Base-by-base conservation (phyloP, 192 early-diverging fungal genomes). In the Coemansia sp. region DNA sequence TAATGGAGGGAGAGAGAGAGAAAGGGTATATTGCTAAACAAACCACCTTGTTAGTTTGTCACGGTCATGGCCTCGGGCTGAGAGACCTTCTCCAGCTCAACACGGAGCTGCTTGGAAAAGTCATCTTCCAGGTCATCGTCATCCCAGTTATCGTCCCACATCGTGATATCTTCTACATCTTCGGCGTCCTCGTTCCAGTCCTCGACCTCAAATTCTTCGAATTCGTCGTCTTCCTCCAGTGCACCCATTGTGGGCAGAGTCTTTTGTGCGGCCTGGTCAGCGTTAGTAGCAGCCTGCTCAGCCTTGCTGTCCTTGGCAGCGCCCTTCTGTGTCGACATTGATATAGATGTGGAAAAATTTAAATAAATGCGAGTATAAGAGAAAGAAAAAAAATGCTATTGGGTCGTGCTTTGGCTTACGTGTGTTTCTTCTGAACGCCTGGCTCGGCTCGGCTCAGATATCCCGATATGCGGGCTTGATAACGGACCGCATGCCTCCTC, bases 151-250 rank as follows among this genome's bases (percentile, higher is more conserved):
- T 95, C 92, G 57, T 92, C 89, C 94, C 94, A 95, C 53, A 91
- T 86, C 34, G 86, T 75, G 43, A 69, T 58, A 31, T 86, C 75
- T 62, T 92, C 90, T 55, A 88, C 82, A 74, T 94, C 92, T 65
- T 93, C 91, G 49, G 92, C 93, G 20, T 87, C 87, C 64, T 89
- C 90, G 50, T 88, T 88, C 93, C 94, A 95, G 75, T 95, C 94
- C 86, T 97, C 93, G 31, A 86, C 87, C 55, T 86, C 84, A 85
- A 97, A 97, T 77, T 97, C 95, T 75, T 97, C 94, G 85, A 97
- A 97, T 71, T 97, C 95, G 71, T 97, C 95, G 85, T 97, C 95
- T 64, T 95, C 94, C 72, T 94, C 92, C 46, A 95, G 81, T n/a
- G 86, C 84, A 22, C 88, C 86, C 18, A 92, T 70, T 57, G 89